A percentile compares a stretch with the other conserved stretches of the same genome.
Conservation (phyloP, 163 green algal species). For the Volvox carteri region DNA sequence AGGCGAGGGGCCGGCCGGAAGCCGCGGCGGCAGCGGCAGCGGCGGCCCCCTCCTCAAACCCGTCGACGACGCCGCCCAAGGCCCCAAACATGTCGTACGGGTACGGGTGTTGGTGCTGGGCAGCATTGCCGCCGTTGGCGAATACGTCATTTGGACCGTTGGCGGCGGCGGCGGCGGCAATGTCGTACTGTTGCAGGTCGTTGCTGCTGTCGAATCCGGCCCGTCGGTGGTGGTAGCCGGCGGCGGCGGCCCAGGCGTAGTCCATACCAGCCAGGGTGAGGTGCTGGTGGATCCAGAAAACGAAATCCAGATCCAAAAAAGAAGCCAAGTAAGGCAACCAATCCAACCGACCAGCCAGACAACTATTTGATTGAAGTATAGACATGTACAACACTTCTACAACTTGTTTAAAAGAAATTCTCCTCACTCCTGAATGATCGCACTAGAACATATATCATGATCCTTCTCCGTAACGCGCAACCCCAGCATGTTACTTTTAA, state of each 20-base stretch:
- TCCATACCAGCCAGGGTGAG: slow-evolving; percentile 37
- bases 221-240: slow-evolving; percentile 33
- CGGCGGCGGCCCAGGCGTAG: slow-evolving; percentile 40
- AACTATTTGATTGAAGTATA: too few species aligned
- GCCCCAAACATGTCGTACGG: not conserved
- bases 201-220: not conserved
- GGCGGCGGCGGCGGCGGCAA: not conserved
- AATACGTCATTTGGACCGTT: not conserved
- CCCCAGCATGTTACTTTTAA: too few species aligned
- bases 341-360: too few species aligned
- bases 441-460: too few species aligned
- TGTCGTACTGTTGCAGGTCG: not conserved
- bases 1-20: slow-evolving; percentile 10
- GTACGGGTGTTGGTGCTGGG: too few species aligned
- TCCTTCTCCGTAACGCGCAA: too few species aligned
- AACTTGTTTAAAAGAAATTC: too few species aligned
- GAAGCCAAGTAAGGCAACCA: too few species aligned
- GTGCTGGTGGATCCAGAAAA: not conserved
- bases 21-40: not conserved
- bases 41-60: not conserved
- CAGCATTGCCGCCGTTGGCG: not conserved
- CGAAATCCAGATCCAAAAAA: not conserved
- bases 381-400: too few species aligned
- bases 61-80: not conserved
- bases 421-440: too few species aligned